Percentiles rank a stretch among this genome's conserved stretches.
These are phyloP conservation scores for Cytospora piceae DNA, from an alignment of 2,329 filamentous ascomycete genomes.

Conservation along the genomic window DNA sequence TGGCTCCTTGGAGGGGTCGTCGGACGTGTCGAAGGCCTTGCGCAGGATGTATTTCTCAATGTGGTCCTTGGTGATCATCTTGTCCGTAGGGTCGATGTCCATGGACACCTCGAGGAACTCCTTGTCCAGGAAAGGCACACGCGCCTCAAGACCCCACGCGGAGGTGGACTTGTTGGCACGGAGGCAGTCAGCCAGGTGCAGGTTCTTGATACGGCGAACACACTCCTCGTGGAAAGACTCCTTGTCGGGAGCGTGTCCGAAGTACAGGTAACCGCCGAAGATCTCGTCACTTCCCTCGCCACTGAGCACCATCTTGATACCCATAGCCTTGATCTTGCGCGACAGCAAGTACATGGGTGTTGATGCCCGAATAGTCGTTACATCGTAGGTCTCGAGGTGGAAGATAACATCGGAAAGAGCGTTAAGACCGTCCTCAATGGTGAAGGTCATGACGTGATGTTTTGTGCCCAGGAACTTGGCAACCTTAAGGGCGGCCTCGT, in stretches of 20 bases:
- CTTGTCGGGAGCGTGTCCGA: conserved; percentile 91
- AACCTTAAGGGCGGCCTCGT: conserved; percentile 87
- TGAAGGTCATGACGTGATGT: conserved; percentile 98
- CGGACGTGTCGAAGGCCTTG: conserved; percentile 93
- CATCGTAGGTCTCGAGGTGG: conserved; percentile 96
- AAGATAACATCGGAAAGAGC: conserved; percentile 97
- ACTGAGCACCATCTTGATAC: conserved; percentile 98
- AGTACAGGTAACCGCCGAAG: conserved; percentile 98
- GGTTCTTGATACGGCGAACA: conserved; percentile 91
- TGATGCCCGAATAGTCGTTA: conserved; percentile 96
- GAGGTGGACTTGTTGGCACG: conserved; percentile 99
- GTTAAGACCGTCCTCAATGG: conserved; percentile 94
- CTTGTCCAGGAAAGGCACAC: conserved; percentile 98
- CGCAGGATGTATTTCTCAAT: conserved; percentile 98
- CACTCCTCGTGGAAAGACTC: conserved; percentile 95
- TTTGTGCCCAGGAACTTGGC: conserved; percentile 97
- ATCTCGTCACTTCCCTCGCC: conserved; percentile 98
- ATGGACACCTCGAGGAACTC: conserved; percentile 91
- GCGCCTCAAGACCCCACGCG: conserved; percentile 96
- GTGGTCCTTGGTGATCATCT: conserved; percentile 88
- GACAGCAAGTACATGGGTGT: conserved; percentile 98
- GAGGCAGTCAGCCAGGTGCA: conserved; percentile 94
- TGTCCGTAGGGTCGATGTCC: conserved; percentile 92
- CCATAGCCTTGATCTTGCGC: conserved; percentile 99
- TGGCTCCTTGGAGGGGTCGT: conserved; percentile 77